Evolutionary conservation across 495 filamentous ascomycete genomes (phyloP), one percentile per base, ranked within the genome.

Genomic region (Daldinia bambusicola): DNA sequence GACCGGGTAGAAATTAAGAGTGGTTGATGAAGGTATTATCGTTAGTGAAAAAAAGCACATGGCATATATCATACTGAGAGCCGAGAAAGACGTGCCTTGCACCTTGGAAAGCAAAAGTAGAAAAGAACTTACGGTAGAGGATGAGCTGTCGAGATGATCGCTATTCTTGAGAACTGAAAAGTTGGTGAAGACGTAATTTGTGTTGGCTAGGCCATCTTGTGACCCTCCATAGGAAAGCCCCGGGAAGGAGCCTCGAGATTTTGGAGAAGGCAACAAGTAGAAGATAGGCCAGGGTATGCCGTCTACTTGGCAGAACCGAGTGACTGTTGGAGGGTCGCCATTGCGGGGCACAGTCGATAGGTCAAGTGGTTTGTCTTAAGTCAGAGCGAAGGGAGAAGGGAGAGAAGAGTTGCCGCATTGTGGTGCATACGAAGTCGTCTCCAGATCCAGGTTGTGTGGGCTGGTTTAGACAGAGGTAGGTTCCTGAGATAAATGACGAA

Each of bases 101-200:
- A 66, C 70, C 61, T 30, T 13, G 55, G 34, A 36, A 36, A 36
- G 34, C 6, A 14, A 6, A 2, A 56, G 37, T 37, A 2, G 3
- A 22, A 34, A 32, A 53, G 13, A 14, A 53, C 20, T 55, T 40
- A 51, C 22, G 61, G 50, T 18, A 31, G 40, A 52, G 57, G 65
- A 58, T 72, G 70, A 63, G 65, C 65, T 68, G 56, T 68, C 70
- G 64, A 72, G 34, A 60, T 62, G 61, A 55, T 59, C 13, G 45
- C 45, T 34, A 48, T 32, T 37, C 40, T 61, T 43, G 45, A 56
- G 61, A 53, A 61, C 56, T 64, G 61, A 66, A 62, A 65, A 58
- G 65, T 66, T 73, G 50, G 61, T 48, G 31, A 73, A 73, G 70
- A 73, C 70, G 70, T 73, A 66, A 73, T 73, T 63, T 20, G 51